phyloP scores from a whole-genome alignment of 2,329 filamentous ascomycete species.

The Aspergillus sp. region DNA sequence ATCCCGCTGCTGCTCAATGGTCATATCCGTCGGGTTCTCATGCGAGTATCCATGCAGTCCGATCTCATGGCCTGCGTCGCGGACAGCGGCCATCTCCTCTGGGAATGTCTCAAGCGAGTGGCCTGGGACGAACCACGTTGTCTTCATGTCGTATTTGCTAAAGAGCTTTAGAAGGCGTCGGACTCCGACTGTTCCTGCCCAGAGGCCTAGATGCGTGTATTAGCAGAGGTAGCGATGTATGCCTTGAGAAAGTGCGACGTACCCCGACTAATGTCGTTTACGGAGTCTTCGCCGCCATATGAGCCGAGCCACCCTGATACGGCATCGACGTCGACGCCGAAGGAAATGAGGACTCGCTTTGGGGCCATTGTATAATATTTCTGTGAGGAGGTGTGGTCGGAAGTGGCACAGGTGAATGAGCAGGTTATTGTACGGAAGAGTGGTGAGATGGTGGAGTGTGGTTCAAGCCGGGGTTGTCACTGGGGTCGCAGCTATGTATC shows the following conservation, averaged over 20 bases:
- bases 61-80: constrained; percentile 67
- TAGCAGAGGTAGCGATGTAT: not conserved
- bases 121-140: constrained; percentile 68
- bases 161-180: constrained; percentile 71
- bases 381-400: not conserved
- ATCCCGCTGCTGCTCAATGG: constrained; percentile 73
- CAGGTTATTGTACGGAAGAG: not conserved
- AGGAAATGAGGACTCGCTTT: constrained; percentile 61
- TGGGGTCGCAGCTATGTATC: not conserved
- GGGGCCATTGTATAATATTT: constrained; percentile 33
- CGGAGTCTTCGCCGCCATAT: constrained; percentile 75
- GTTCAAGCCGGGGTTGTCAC: not conserved
- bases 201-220: constrained; percentile 54
- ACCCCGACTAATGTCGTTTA: constrained; percentile 73
- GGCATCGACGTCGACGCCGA: constrained; percentile 76
- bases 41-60: constrained; percentile 75
- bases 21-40: constrained; percentile 75
- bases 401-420: not conserved
- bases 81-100: constrained; percentile 65
- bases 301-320: constrained; percentile 76
- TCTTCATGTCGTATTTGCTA: constrained; percentile 73
- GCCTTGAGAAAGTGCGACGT: constrained; percentile 1
- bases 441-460: not conserved
- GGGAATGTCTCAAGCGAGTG: constrained; percentile 70
- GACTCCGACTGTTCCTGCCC: constrained; percentile 69